Percentiles rank a stretch among this genome's conserved stretches.
Evolutionary conservation across 495 filamentous ascomycete species (phyloP).

Genomic region (Penicillium longicatenatum): DNA sequence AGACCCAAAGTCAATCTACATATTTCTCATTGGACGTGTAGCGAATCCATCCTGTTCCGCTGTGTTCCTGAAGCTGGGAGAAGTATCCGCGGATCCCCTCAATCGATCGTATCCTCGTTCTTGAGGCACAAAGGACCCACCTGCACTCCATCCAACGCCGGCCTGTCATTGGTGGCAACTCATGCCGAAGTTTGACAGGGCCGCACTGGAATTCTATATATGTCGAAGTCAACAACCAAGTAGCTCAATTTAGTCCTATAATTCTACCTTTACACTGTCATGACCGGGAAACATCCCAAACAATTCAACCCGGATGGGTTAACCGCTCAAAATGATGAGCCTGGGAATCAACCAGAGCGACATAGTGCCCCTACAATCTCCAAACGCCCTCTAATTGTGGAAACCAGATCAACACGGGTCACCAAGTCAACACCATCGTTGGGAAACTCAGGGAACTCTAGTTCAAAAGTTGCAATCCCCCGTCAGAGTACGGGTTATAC

Average conservation of each 20-base stretch:
- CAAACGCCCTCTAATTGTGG: constrained; percentile 12
- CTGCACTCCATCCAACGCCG: constrained; percentile 18
- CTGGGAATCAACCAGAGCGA: constrained; percentile 11
- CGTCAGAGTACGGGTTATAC: constrained; percentile 33
- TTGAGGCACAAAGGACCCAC: constrained; percentile 15
- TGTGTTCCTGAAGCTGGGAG: neutral
- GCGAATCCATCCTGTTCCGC: neutral
- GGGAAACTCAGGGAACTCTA: constrained; percentile 4
- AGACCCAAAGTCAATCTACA: neutral
- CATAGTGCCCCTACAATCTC: constrained; percentile 21
- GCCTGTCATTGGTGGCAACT: constrained; percentile 27
- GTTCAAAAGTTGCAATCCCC: constrained; percentile 51
- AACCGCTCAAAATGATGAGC: constrained; percentile 9
- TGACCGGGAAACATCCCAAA: constrained; percentile 18
- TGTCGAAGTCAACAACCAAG: constrained; percentile 10
- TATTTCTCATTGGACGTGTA: neutral
- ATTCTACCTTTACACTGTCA: constrained; percentile 8
- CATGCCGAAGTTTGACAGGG: constrained; percentile 19
- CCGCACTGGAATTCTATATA: constrained; percentile 16
- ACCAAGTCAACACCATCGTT: constrained; percentile 11
- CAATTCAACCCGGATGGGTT: constrained; percentile 8
- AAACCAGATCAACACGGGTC: constrained; percentile 1
- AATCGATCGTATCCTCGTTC: neutral
- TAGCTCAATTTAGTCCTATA: constrained; percentile 8
- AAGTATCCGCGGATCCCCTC: neutral